Percentiles rank a stretch among this genome's conserved stretches.
Conservation (phyloP, 768 basidiomycete species). For the Suillus lakei region DNA sequence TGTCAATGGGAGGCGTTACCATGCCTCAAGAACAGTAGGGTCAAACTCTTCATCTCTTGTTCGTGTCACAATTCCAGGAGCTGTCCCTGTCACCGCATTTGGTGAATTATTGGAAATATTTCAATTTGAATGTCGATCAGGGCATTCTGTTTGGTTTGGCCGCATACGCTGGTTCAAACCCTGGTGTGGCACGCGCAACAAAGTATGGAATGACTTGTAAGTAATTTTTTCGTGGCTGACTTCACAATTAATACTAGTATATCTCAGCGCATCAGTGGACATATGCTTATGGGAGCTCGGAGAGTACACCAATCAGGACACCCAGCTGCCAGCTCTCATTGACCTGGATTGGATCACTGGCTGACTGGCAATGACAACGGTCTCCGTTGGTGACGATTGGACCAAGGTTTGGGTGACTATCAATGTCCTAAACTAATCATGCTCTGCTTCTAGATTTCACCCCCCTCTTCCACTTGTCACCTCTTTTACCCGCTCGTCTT, state of each 20-base stretch:
- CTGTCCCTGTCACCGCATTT: not conserved
- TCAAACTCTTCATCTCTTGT: slow-evolving; percentile 7
- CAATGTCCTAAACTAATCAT: not conserved
- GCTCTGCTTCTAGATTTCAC: too few relatives aligned
- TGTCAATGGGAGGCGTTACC: not conserved
- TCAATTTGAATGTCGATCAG: slow-evolving; percentile 1
- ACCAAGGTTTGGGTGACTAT: slow-evolving; percentile 9
- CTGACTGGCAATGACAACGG: not conserved
- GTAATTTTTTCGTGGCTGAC: not conserved
- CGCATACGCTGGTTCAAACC: slow-evolving; percentile 7
- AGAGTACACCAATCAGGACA: not conserved
- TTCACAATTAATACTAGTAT: too few relatives aligned
- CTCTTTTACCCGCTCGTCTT: too few relatives aligned
- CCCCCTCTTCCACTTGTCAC: too few relatives aligned
- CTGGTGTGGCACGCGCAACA: not conserved
- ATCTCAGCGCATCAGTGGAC: not conserved
- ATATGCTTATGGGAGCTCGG: slow-evolving; percentile 9
- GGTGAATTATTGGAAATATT: slow-evolving; percentile 12
- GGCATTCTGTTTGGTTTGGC: slow-evolving; percentile 6
- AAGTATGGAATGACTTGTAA: slow-evolving; percentile 9
- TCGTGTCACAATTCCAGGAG: slow-evolving; percentile 2
- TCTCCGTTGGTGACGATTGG: not conserved
- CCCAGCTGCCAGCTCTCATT: slow-evolving; percentile 4
- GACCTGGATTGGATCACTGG: not conserved
- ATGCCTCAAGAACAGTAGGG: slow-evolving; percentile 4